Base-by-base conservation (phyloP, 2,329 filamentous ascomycete genomes). In the Niveomyces coronatus region DNA sequence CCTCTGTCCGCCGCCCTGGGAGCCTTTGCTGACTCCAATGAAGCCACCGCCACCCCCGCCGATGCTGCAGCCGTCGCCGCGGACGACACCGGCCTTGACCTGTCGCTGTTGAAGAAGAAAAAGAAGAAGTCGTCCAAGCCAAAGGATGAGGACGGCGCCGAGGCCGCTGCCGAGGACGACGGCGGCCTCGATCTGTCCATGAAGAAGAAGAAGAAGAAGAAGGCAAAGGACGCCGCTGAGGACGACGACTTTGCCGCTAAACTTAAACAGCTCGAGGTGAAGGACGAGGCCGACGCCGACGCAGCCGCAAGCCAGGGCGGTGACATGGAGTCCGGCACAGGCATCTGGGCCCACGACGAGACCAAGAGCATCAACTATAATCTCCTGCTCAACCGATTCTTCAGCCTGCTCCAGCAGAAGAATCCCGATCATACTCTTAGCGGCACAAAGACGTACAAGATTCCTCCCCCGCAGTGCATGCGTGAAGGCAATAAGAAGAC, bases 401-500 rank as follows among this genome's bases (percentile, higher is more conserved):
- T 95, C 76, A 82, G 77, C 57, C 82, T 94, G 49, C 79, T 98
- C 47, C 80, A 91, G 63, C 85, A 89, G 65, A 88, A 93, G 72
- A 94, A 98, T 71, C 91, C 91, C 52, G 91, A 98, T 61, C 82
- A 96, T 55, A 82, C 89, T 47, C 82, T 85, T 46, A 85, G 79
- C 60, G 86, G 86, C 49, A 79, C 80, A 55, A 91, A 87, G 74
- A 93, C 84, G 64, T 98, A 96, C 79, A 96, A 96, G 79, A 98
- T 98, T 52, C 91, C 91, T 37, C 91, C 91, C 37, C 91, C 91
- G 35, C 91, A 98, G 71, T 96, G 91, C 68, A 79, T 96, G 58
- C 88, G 91, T 68, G 91, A 98, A 87, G 91, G 91, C 62, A 98
- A 98, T 79, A 93, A 94, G 78, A 94, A 94, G 81, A 98, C 91